Percentiles rank a stretch among this genome's conserved stretches.
These are phyloP conservation scores for Crassisporium funariophilum DNA, from an alignment of 768 basidiomycete species.

Conservation along the genomic window DNA sequence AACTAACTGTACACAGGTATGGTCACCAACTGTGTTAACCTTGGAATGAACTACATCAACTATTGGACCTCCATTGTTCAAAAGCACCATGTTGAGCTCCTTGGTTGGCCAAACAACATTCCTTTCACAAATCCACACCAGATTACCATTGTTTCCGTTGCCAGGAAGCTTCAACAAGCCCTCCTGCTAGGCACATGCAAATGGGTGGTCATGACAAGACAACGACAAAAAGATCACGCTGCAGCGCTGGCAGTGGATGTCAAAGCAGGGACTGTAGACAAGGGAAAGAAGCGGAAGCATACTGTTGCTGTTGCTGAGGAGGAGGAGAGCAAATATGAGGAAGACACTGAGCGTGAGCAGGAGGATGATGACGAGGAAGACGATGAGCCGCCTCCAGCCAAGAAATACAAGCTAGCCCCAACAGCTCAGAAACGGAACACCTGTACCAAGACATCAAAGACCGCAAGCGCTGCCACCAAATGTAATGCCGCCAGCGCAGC, in stretches of 20 bases:
- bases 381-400: background rate
- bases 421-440: background rate
- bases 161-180: background rate
- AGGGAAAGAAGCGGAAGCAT: slow-evolving; percentile 3
- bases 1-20: background rate
- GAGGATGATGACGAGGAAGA: background rate
- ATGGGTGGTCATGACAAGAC: background rate
- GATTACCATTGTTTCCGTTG: background rate
- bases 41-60: slow-evolving; percentile 9
- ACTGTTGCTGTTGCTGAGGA: background rate
- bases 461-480: background rate
- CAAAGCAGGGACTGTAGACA: background rate
- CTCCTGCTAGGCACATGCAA: background rate
- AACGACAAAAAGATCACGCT: background rate
- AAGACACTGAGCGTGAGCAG: background rate
- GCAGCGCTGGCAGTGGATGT: background rate
- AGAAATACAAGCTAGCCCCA: background rate
- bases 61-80: slow-evolving; percentile 1
- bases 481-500: background rate
- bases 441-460: background rate
- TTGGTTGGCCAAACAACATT: slow-evolving; percentile 2
- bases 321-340: background rate
- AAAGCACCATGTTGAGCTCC: slow-evolving; percentile 3
- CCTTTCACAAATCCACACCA: slow-evolving; percentile 2
- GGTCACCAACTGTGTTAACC: background rate